Percentiles rank a stretch among this genome's conserved stretches.
phyloP scores from a whole-genome alignment of 371 early-diverging fungal species.

The Sanchytrium tribonematis region DNA sequence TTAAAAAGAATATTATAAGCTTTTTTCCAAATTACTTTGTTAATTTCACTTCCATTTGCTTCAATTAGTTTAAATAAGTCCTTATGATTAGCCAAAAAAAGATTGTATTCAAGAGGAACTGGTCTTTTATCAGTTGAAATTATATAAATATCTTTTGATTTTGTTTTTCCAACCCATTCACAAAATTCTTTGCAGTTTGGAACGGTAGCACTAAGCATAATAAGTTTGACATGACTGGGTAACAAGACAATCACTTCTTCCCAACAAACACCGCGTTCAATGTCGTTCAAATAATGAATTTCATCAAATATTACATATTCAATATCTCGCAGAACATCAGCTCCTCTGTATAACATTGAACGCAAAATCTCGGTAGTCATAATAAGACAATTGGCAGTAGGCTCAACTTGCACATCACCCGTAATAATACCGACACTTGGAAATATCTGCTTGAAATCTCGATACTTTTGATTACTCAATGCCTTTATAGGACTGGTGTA shows the following conservation, averaged over 20 bases:
- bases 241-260: conserved; percentile 99
- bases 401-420: conserved; percentile 93
- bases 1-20: neutral
- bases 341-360: conserved; percentile 90
- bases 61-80: neutral
- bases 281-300: conserved; percentile 95
- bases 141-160: conserved; percentile 83
- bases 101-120: conserved; percentile 82
- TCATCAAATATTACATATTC: conserved; percentile 99
- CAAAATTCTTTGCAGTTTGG: conserved; percentile 97
- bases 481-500: conserved; percentile 99
- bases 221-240: conserved; percentile 68
- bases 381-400: conserved; percentile 79
- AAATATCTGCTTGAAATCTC: conserved; percentile 63
- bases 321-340: conserved; percentile 82
- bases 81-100: neutral
- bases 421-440: conserved; percentile 90
- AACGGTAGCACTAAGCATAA: conserved; percentile 90
- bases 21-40: conserved; percentile 9
- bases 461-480: conserved; percentile 93
- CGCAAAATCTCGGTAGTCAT: conserved; percentile 99
- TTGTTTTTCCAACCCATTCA: conserved; percentile 96
- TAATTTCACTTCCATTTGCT: neutral
- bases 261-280: conserved; percentile 95
- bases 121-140: conserved; percentile 87